phyloP scores from a whole-genome alignment of 345 rosid species.

The Eucalyptus tenuipes region DNA sequence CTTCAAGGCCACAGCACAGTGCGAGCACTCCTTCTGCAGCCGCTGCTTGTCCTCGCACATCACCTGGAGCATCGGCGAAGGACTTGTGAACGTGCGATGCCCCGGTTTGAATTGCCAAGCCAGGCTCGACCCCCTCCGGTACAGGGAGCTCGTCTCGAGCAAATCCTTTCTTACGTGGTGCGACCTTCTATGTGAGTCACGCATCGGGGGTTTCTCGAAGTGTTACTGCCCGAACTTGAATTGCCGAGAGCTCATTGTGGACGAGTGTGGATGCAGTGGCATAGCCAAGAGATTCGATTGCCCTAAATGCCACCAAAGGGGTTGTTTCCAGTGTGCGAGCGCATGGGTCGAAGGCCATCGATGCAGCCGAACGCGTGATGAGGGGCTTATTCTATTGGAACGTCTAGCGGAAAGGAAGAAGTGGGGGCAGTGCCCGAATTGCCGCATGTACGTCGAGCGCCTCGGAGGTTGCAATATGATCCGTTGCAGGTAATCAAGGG shows the following conservation, averaged over 20 bases:
- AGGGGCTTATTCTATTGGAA: neutral
- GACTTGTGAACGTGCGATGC: neutral
- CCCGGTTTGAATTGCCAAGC: neutral
- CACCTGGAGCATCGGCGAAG: neutral
- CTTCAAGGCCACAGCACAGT: neutral
- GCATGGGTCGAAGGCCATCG: neutral
- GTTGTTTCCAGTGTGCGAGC: neutral
- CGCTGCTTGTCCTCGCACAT: neutral
- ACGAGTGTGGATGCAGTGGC: neutral
- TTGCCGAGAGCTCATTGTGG: neutral
- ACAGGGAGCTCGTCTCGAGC: neutral
- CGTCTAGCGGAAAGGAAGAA: neutral
- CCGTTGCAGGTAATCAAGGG: neutral
- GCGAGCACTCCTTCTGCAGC: neutral
- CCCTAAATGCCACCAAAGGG: neutral
- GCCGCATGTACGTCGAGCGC: neutral
- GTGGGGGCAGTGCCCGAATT: neutral
- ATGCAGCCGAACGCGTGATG: neutral
- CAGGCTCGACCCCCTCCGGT: neutral
- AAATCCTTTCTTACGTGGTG: neutral
- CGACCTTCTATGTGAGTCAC: neutral
- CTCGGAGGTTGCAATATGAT: fast-evolving
- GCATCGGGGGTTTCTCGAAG: neutral
- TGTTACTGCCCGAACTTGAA: neutral
- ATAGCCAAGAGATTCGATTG: neutral